phyloP scores from a whole-genome alignment of 2,329 filamentous ascomycete genomes.

The Magnaporthiopsis rhizophila region DNA sequence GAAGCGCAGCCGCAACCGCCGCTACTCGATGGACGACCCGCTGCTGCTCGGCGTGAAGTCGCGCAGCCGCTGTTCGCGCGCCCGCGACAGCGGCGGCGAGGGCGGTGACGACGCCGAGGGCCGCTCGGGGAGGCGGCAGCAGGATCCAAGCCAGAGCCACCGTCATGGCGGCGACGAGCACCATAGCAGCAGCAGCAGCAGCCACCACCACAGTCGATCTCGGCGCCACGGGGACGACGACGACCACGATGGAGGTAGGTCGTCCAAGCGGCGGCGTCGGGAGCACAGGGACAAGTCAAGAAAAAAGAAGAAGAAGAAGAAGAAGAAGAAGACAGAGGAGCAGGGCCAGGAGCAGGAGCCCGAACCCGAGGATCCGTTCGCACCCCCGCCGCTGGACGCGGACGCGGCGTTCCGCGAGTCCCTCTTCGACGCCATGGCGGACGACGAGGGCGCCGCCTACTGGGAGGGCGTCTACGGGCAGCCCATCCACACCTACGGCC shows the following conservation, averaged over 20 bases:
- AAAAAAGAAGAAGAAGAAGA: neutral
- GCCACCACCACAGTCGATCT: constrained; percentile 4
- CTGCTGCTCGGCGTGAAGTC: constrained; percentile 8
- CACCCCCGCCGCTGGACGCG: constrained; percentile 47
- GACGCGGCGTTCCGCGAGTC: constrained; percentile 83
- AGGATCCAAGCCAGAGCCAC: constrained; percentile 11
- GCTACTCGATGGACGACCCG: neutral
- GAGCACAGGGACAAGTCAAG: neutral
- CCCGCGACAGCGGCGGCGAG: constrained; percentile 17
- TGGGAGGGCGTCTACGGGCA: constrained; percentile 98
- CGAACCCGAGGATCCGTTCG: constrained; percentile 31
- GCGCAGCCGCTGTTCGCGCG: constrained; percentile 8
- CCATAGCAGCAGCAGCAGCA: neutral
- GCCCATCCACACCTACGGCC: constrained; percentile 71
- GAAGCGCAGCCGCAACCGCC: constrained; percentile 18
- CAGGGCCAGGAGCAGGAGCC: neutral
- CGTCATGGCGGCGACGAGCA: constrained; percentile 18
- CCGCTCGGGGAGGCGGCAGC: constrained; percentile 4
- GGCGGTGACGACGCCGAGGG: constrained; percentile 17
- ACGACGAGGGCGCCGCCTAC: constrained; percentile 91
- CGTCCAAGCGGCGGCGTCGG: neutral
- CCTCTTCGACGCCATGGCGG: constrained; percentile 91
- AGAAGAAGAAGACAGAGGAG: neutral
- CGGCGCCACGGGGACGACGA: neutral
- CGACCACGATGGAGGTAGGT: neutral